phyloP scores from a whole-genome alignment of 1,284 basidiomycete species.

The Macrocybe sp. region DNA sequence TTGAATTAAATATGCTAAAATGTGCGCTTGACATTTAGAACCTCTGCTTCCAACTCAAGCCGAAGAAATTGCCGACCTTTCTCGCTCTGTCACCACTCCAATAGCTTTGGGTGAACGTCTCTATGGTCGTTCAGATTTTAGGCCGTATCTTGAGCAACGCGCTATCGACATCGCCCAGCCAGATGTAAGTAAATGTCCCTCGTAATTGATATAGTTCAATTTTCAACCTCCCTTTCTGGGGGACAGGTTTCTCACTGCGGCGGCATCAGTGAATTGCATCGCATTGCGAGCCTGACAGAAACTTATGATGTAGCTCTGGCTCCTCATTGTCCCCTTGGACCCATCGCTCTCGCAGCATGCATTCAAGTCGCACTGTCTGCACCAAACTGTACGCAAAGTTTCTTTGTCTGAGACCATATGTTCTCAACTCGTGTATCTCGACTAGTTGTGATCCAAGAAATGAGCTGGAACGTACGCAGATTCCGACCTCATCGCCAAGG shows the following conservation, averaged over 20 bases:
- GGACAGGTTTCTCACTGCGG: slow-evolving; percentile 56
- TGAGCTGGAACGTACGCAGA: slow-evolving; percentile 52
- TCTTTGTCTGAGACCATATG: not conserved
- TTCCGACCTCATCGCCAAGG: not conserved
- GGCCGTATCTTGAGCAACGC: slow-evolving; percentile 67
- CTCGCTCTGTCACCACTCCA: slow-evolving; percentile 57
- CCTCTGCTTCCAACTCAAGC: slow-evolving; percentile 67
- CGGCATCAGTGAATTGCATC: slow-evolving; percentile 70
- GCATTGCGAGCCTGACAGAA: slow-evolving; percentile 68
- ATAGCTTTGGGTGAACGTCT: slow-evolving; percentile 72
- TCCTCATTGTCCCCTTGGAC: slow-evolving; percentile 62
- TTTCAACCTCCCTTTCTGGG: not conserved
- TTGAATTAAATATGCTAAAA: not conserved
- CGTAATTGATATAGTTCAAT: no score
- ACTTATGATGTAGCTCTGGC: slow-evolving; percentile 62
- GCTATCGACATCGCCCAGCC: slow-evolving; percentile 73
- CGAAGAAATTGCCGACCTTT: slow-evolving; percentile 62
- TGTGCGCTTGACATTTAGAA: slow-evolving; percentile 31
- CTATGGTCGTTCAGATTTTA: slow-evolving; percentile 63
- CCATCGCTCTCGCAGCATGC: slow-evolving; percentile 71
- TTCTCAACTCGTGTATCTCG: not conserved
- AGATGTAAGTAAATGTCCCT: slow-evolving; percentile 40
- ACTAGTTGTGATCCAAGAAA: slow-evolving; percentile 60
- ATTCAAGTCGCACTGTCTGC: slow-evolving; percentile 51
- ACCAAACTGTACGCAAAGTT: slow-evolving; percentile 45